These are phyloP conservation scores for Cryphonectria radicalis DNA, from an alignment of 2,329 filamentous ascomycete species.

Conservation along the genomic window DNA sequence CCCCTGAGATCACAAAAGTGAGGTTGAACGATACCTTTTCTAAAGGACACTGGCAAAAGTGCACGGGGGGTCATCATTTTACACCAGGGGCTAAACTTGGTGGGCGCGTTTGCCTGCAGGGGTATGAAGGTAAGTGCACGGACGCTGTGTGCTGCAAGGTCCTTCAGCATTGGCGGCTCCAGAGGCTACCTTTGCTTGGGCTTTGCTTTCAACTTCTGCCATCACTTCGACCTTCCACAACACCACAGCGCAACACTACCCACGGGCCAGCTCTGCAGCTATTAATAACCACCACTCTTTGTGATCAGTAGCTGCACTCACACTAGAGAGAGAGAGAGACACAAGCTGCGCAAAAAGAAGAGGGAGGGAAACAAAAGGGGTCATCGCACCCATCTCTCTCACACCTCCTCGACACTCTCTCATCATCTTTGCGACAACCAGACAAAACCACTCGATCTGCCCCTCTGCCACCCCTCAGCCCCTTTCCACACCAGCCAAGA, in stretches of 20 bases:
- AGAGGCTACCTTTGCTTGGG: background rate
- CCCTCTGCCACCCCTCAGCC: background rate
- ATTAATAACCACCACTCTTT: background rate
- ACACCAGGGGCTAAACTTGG: background rate
- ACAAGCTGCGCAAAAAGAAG: background rate
- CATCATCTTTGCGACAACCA: slow-evolving; percentile 10
- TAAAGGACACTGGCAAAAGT: slow-evolving; percentile 5
- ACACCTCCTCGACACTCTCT: slow-evolving; percentile 18
- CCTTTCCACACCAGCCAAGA: background rate
- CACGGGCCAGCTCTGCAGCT: background rate
- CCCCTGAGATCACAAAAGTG: slow-evolving; percentile 7
- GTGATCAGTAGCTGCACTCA: background rate
- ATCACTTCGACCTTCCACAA: background rate
- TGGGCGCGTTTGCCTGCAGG: background rate
- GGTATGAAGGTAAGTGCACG: background rate
- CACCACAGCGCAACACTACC: background rate
- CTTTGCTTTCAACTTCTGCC: background rate
- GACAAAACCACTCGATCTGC: background rate
- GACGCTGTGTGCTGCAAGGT: background rate
- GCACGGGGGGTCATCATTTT: background rate
- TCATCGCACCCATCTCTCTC: slow-evolving; percentile 17
- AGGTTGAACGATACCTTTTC: slow-evolving; percentile 6
- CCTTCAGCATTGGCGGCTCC: background rate
- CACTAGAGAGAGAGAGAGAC: background rate
- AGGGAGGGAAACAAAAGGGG: slow-evolving; percentile 3